Evolutionary conservation across 805 yeast genomes (phyloP).

Genomic region (Nakazawaea laoshanensis): DNA sequence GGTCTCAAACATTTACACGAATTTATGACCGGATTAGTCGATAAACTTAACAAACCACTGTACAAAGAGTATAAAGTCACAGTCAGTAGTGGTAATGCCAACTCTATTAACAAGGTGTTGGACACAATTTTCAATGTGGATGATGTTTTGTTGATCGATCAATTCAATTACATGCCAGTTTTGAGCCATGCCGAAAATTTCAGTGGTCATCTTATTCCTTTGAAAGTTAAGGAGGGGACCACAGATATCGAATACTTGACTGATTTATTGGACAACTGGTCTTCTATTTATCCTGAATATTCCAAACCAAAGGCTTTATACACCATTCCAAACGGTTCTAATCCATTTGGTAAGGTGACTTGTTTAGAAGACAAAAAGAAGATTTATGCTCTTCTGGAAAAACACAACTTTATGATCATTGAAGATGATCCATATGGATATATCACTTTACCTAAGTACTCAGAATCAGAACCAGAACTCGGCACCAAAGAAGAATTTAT

Average conservation of each 20-base stretch:
- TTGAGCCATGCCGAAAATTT: slow-evolving; percentile 29
- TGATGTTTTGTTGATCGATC: slow-evolving; percentile 45
- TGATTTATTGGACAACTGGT: slow-evolving; percentile 43
- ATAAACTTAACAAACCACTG: slow-evolving; percentile 34
- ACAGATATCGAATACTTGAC: slow-evolving; percentile 40
- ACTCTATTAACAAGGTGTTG: slow-evolving; percentile 43
- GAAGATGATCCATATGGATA: slow-evolving; percentile 59
- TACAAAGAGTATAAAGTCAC: slow-evolving; percentile 39
- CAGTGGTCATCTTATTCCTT: slow-evolving; percentile 40
- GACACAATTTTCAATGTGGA: slow-evolving; percentile 41
- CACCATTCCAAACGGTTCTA: slow-evolving; percentile 52
- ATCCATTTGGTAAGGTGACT: slow-evolving; percentile 43
- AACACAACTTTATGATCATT: slow-evolving; percentile 40
- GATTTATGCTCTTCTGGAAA: slow-evolving; percentile 37
- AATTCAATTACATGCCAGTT: slow-evolving; percentile 48
- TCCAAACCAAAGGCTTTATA: slow-evolving; percentile 43
- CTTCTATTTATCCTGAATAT: slow-evolving; percentile 28
- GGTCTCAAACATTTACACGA: slow-evolving; percentile 15
- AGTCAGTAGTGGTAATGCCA: slow-evolving; percentile 45
- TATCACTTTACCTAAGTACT: slow-evolving; percentile 33
- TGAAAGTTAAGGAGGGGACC: slow-evolving; percentile 23
- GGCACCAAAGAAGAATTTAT: slow-evolving; percentile 29
- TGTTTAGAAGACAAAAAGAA: slow-evolving; percentile 29
- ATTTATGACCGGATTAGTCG: slow-evolving; percentile 31
- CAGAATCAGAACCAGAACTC: slow-evolving; percentile 19